Conservation (phyloP, 2,329 filamentous ascomycete species). For the Arthrobotrys musiformis region DNA sequence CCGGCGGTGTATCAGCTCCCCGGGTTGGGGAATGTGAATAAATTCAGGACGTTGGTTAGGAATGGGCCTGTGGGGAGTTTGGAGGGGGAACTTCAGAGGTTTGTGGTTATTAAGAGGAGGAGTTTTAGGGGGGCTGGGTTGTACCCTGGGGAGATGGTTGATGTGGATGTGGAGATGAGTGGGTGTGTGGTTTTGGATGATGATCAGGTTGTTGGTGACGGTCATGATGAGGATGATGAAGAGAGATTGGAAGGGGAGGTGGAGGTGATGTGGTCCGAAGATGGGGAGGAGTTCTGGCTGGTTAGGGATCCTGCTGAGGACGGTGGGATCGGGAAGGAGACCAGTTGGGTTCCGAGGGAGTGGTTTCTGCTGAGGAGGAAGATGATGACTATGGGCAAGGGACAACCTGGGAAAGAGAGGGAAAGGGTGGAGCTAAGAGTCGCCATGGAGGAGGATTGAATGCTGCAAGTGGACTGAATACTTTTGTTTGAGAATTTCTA, state of each 20-base stretch:
- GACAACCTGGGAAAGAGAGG: background rate
- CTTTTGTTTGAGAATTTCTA: too few species aligned
- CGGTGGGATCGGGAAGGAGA: conserved; percentile 41
- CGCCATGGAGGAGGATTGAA: conserved; percentile 39
- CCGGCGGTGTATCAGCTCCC: conserved; percentile 45
- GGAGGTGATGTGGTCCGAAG: conserved; percentile 68
- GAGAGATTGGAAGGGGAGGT: conserved; percentile 60
- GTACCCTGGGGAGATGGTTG: conserved; percentile 26
- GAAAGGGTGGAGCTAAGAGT: conserved; percentile 37
- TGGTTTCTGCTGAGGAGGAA: conserved; percentile 38
- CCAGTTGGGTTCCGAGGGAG: conserved; percentile 50
- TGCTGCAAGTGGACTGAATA: background rate
- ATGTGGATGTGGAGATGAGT: conserved; percentile 32
- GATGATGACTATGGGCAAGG: background rate
- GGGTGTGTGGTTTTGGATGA: conserved; percentile 9
- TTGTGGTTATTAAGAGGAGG: conserved; percentile 50
- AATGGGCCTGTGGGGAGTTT: conserved; percentile 37
- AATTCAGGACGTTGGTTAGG: conserved; percentile 39
- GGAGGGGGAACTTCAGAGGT: conserved; percentile 24
- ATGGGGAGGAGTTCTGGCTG: conserved; percentile 60
- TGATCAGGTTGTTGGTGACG: background rate
- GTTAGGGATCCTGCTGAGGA: conserved; percentile 43
- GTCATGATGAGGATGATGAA: conserved; percentile 16
- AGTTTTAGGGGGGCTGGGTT: conserved; percentile 44
- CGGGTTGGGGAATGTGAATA: conserved; percentile 47